Conservation (phyloP, 75 land plant genomes). For the Adiantum capillusveneris region DNA sequence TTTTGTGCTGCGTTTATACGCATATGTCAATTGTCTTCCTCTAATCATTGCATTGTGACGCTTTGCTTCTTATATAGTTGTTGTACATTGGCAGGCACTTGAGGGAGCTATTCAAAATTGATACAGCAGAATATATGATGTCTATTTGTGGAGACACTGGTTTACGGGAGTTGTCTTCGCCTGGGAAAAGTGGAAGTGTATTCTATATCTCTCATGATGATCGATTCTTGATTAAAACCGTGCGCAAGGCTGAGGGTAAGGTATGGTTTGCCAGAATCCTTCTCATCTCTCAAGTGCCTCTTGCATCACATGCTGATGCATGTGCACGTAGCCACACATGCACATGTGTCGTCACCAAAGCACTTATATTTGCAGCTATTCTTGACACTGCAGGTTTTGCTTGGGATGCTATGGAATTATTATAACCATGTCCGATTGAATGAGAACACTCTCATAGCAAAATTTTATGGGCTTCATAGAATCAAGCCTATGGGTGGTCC, state of each 20-base stretch:
- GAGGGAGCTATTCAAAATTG: conserved; percentile 95
- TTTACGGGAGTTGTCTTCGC: conserved; percentile 85
- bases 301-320: no score
- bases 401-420: conserved; percentile 82
- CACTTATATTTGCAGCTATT: no score
- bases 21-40: no score
- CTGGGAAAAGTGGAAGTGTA: conserved; percentile 97
- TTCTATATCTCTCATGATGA: conserved; percentile 97
- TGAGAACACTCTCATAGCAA: conserved; percentile 91
- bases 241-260: conserved; percentile 86
- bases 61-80: neutral
- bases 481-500: conserved; percentile 93
- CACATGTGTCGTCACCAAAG: no score
- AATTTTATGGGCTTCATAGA: conserved; percentile 97
- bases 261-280: conserved; percentile 13
- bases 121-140: conserved; percentile 97
- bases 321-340: no score
- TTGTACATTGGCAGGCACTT: conserved; percentile 43
- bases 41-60: neutral
- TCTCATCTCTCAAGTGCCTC: neutral
- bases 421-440: conserved; percentile 65
- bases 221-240: conserved; percentile 88
- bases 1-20: no score
- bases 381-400: conserved; percentile 48
- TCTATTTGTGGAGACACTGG: conserved; percentile 94